Conservation (phyloP, 768 basidiomycete species). For the Kwoniella pini region DNA sequence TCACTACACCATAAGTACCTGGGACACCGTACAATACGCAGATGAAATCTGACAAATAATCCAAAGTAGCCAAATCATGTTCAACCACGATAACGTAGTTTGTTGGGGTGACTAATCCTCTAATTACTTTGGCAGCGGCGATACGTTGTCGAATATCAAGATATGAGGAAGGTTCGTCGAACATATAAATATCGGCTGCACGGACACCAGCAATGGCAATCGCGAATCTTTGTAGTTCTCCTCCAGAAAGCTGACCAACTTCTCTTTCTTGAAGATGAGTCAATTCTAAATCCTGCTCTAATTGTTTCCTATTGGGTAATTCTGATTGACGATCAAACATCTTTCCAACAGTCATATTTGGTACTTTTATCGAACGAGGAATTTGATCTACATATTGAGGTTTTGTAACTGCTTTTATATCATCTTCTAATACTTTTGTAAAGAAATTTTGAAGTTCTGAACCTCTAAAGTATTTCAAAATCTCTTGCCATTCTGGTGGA, state of each 20-base stretch:
- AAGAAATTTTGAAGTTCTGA: constrained; percentile 99
- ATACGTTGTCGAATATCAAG: constrained; percentile 95
- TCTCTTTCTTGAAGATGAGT: constrained; percentile 83
- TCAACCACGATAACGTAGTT: constrained; percentile 97
- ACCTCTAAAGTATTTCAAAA: constrained; percentile 96
- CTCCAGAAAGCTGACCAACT: constrained; percentile 82
- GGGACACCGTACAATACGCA: constrained; percentile 89
- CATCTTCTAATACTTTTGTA: constrained; percentile 97
- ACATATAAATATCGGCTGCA: constrained; percentile 73
- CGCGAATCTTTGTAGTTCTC: constrained; percentile 96
- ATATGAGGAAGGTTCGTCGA: constrained; percentile 92
- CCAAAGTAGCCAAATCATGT: constrained; percentile 96
- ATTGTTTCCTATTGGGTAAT: constrained; percentile 70
- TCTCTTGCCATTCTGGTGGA: constrained; percentile 98
- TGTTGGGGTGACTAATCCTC: constrained; percentile 73
- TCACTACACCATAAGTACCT: constrained; percentile 71
- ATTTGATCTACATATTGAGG: constrained; percentile 99
- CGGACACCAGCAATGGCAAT: constrained; percentile 98
- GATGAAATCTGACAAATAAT: constrained; percentile 97
- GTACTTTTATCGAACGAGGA: constrained; percentile 86
- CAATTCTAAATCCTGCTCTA: constrained; percentile 84
- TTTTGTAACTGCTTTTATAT: constrained; percentile 97
- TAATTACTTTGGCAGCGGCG: constrained; percentile 92
- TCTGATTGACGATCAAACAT: constrained; percentile 94
- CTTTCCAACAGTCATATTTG: constrained; percentile 74